Conservation (phyloP, 2,329 filamentous ascomycete species). For the Fusarium vanettenii region DNA sequence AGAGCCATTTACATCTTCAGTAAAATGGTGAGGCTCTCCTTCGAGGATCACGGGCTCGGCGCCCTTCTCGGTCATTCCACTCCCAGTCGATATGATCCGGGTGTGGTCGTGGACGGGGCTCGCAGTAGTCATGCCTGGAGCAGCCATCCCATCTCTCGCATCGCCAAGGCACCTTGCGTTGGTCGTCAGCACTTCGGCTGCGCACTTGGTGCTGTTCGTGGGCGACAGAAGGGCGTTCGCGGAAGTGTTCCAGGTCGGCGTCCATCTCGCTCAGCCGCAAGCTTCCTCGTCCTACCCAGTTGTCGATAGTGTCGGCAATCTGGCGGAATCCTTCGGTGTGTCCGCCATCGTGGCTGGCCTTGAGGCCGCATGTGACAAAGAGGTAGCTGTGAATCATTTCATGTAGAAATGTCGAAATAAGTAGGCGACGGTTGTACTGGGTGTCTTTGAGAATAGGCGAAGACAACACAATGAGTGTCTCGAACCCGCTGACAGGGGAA, state of each 20-base stretch:
- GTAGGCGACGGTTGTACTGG: constrained; percentile 68
- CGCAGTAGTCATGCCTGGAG: constrained; percentile 25
- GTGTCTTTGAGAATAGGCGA: constrained; percentile 66
- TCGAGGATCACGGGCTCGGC: constrained; percentile 41
- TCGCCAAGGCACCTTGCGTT: constrained; percentile 28
- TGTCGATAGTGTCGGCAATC: constrained; percentile 70
- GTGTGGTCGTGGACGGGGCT: constrained; percentile 32
- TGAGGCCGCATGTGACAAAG: constrained; percentile 71
- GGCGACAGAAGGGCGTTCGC: constrained; percentile 39
- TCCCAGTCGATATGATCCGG: constrained; percentile 46
- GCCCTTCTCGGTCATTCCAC: constrained; percentile 50
- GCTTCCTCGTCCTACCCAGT: constrained; percentile 68
- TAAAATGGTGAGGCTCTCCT: constrained; percentile 46
- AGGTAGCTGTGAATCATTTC: constrained; percentile 76
- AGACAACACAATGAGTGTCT: constrained; percentile 72
- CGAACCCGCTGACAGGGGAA: constrained; percentile 62
- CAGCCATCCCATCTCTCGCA: constrained; percentile 35
- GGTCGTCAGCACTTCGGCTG: constrained; percentile 27
- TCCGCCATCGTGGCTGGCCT: constrained; percentile 65
- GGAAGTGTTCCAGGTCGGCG: constrained; percentile 69
- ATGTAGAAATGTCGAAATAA: constrained; percentile 74
- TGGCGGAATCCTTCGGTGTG: constrained; percentile 70
- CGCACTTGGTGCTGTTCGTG: constrained; percentile 39
- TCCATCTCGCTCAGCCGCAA: constrained; percentile 70
- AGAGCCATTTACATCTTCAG: constrained; percentile 29